Conservation (phyloP, 768 basidiomycete genomes). For the Hirschioporus abietinus region DNA sequence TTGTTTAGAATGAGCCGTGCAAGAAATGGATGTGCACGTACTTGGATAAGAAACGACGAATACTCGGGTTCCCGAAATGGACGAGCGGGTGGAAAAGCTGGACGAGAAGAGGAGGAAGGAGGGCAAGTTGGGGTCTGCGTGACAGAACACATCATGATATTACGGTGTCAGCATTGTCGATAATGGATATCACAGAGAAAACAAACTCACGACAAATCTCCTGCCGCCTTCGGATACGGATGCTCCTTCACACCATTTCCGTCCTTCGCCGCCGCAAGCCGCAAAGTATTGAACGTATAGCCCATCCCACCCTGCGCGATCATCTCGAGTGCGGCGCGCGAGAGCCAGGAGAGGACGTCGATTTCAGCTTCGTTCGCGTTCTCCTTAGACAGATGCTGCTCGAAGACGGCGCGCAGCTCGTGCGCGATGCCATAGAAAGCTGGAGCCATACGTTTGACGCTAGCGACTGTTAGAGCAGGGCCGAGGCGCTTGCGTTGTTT, state of each 20-base stretch:
- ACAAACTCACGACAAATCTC: slow-evolving; percentile 24
- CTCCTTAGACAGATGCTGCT: slow-evolving; percentile 4
- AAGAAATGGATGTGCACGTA: slow-evolving; percentile 4
- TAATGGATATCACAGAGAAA: neutral
- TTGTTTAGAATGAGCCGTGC: neutral
- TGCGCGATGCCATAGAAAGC: slow-evolving; percentile 28
- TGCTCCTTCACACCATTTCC: slow-evolving; percentile 18
- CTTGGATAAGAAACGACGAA: slow-evolving; percentile 40
- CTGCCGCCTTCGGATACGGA: slow-evolving; percentile 26
- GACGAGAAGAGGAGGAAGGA: neutral
- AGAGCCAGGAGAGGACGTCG: slow-evolving; percentile 16
- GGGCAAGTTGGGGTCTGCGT: slow-evolving; percentile 27
- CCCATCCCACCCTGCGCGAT: slow-evolving; percentile 38
- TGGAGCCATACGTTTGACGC: slow-evolving; percentile 15
- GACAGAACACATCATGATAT: neutral
- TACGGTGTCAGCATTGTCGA: neutral
- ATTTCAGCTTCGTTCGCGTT: slow-evolving; percentile 13
- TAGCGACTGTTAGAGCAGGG: slow-evolving; percentile 20
- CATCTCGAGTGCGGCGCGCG: slow-evolving; percentile 28
- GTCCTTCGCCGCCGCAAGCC: slow-evolving; percentile 18
- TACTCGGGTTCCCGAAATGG: slow-evolving; percentile 30
- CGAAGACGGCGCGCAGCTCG: slow-evolving; percentile 16
- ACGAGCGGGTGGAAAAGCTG: slow-evolving; percentile 23
- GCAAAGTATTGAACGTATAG: slow-evolving; percentile 26
- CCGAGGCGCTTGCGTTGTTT: slow-evolving; percentile 24